Base-by-base conservation (phyloP, 257 asterid species). In the Solanum gandarillasii region DNA sequence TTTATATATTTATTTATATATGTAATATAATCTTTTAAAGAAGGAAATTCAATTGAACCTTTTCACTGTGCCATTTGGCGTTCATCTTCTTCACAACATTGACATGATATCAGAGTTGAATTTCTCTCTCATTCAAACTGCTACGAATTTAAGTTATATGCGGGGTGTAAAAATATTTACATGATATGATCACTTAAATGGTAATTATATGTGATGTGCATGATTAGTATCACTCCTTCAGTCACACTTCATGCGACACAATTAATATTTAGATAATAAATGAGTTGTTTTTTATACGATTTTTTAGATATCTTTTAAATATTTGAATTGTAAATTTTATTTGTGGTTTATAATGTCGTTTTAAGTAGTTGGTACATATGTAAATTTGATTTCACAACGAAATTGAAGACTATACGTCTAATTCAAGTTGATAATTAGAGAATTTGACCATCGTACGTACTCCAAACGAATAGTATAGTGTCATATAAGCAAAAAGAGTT, bases 91-190 rank as follows among this genome's bases (percentile, higher is more conserved):
- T 65, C 11, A 65, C 32, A n/a, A 23, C 3, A 23, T 62, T 62
- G 31, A 62, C 32, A 5, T 65, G 2, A 65, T 52, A 16, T 52
- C 4, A 16, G 4, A 16, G 62, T 16, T 16, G n/a, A 52, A 52
- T 52, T 6, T 52, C 23, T 52, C 32, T 10, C 7, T n/a, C 36
- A 2, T 13, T 27, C 0, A 68, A 27, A 29, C 0, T 1, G 0
- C 36, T 13, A 68, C 7, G 3, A 70, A 8, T 70, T 70, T 31
- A 70, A 6, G 23, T 25, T 65, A 25, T n/a, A 65, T 60, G 31
- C 3, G 5, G 0, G 18, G 5, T 27, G 9, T 67, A 67, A 25
- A 67, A 27, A 25, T 27, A 67, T 12, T 12, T 27, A 27, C 9
- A 2, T 67, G 4, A 12, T 8, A 68, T 68, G 10, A 27, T 16